phyloP scores from a whole-genome alignment of 345 rosid genomes.

The Gossypium thurberi region DNA sequence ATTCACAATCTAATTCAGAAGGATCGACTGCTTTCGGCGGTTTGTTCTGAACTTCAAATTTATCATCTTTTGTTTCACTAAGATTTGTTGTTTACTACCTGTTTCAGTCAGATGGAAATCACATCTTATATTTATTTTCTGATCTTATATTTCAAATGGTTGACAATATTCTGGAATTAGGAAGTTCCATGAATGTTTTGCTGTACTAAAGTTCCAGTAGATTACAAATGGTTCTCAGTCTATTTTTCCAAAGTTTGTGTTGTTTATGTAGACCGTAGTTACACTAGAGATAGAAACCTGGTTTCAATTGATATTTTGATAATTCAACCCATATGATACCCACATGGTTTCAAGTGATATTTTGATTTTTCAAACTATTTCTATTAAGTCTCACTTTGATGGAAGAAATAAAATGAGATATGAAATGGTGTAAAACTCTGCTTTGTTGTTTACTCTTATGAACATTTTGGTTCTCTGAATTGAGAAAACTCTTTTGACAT shows the following conservation, averaged over 20 bases:
- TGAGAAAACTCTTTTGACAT: not conserved
- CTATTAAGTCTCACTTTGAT: not conserved
- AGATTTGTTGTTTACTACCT: not conserved
- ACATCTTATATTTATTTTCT: not conserved
- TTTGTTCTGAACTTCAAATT: constrained; percentile 23
- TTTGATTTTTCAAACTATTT: not conserved
- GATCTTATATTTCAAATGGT: not conserved
- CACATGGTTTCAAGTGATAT: not conserved
- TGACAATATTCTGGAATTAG: not conserved
- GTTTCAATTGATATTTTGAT: not conserved
- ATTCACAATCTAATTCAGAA: constrained; percentile 79
- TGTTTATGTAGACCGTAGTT: not conserved
- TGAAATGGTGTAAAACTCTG: not conserved
- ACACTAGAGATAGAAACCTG: not conserved
- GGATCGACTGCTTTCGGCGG: constrained; percentile 80
- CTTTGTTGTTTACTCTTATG: not conserved
- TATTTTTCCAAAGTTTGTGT: not conserved
- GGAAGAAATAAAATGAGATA: not conserved
- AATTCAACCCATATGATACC: not conserved
- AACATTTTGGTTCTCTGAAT: not conserved
- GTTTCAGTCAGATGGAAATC: not conserved
- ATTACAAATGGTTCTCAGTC: not conserved
- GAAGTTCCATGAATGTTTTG: constrained; percentile 8
- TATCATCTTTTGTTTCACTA: not conserved
- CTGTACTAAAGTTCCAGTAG: not conserved